Evolutionary conservation across 2,329 filamentous ascomycete species (phyloP).

Genomic region (Lasiodiplodia sp.): DNA sequence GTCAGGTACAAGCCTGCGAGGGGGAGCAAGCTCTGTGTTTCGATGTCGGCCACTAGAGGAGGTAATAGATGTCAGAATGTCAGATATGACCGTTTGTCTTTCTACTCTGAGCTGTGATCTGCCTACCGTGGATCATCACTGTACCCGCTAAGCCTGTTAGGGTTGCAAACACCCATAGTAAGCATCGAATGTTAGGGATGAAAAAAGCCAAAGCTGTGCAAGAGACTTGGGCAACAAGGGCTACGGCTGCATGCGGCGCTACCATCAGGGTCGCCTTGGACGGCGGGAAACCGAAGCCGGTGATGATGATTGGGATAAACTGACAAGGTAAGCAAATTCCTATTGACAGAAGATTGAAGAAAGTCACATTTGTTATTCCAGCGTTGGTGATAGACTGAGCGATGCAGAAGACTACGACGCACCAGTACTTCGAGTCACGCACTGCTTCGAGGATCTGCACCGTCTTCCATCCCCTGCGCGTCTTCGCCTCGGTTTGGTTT

Average conservation of each 20-base stretch:
- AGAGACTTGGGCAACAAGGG: neutral
- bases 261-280: slow-evolving; percentile 7
- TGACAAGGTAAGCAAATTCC: neutral
- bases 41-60: neutral
- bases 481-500: neutral
- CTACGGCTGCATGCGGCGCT: neutral
- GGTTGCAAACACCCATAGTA: slow-evolving; percentile 28
- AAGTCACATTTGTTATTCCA: slow-evolving; percentile 2
- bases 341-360: neutral
- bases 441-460: neutral
- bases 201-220: slow-evolving; percentile 1
- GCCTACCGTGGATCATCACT: neutral
- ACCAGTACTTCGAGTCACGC: slow-evolving; percentile 7
- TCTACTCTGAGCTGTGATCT: slow-evolving; percentile 12
- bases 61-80: neutral
- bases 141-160: neutral
- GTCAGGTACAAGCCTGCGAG: neutral
- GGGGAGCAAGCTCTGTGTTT: neutral
- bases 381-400: slow-evolving; percentile 2
- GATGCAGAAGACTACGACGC: neutral
- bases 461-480: neutral
- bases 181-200: neutral
- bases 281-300: neutral
- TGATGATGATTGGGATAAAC: slow-evolving; percentile 12
- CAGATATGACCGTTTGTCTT: neutral